Base-by-base conservation (phyloP, 345 rosid genomes). In the Bretschneidera sinensis region DNA sequence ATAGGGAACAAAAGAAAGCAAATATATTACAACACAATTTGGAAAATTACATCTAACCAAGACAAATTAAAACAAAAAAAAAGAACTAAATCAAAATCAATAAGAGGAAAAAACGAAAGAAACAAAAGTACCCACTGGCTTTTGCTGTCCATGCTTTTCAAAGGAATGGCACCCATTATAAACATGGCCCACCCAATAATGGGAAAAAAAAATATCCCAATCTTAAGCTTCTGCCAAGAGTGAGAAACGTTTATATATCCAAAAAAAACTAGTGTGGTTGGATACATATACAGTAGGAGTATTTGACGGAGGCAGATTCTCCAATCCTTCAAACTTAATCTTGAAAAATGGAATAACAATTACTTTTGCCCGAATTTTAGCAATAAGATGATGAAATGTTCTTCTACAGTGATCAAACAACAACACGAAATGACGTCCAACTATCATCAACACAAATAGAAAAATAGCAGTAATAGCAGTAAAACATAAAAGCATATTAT, bases 211-310 rank as follows among this genome's bases (percentile, higher is more conserved):
- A 94, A 88, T 73, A 94, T 85, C 23, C 70, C 81, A 0, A 88
- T 85, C 79, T 90, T 94, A 74, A 90, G 84, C 81, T 74, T 74
- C 83, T 79, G 18, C 92, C 97, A 25, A 90, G 79, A 23, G 91
- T 88, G 17, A 94, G 83, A 66, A 94, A 95, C 3, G 91, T 77
- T 67, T 83, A 90, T 65, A 88, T 88, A 76, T 94, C 99, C 21
- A 94, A 67, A 75, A n/a, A n/a, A 94, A 88, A 57, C 99, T 94
- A 70, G 88, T 97, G 73, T 94, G 99, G 75, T 94, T 94, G 43
- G 99, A 86, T 31, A 88, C 89, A 67, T 86, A 94, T 2, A 94
- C 92, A 47, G 96, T 89, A 57, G 95, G 83, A 72, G 86, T 63
- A 71, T 85, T 86, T 21, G 82, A 62, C 15, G 81, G 73, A 48